Conservation (phyloP, 148 eudicot genomes). For the Talinum fruticosum region DNA sequence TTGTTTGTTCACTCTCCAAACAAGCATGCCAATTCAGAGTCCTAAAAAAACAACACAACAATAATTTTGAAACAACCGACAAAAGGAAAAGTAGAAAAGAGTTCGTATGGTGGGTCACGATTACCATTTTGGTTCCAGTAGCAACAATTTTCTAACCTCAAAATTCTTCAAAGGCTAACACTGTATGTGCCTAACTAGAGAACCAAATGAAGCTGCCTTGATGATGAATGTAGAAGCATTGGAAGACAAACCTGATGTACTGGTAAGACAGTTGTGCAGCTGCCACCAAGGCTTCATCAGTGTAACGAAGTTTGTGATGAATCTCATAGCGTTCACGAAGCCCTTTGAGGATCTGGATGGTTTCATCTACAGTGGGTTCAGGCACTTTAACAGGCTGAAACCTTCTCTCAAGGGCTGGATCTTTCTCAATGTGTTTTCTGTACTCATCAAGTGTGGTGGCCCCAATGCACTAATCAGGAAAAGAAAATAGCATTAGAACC, state of each 20-base stretch:
- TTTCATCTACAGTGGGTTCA: slow-evolving; percentile 91
- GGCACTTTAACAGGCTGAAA: slow-evolving; percentile 96
- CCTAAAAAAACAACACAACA: too few species aligned
- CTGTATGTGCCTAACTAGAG: too few species aligned
- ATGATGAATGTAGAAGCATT: neutral
- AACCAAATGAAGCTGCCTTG: too few species aligned
- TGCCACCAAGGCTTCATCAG: slow-evolving; percentile 75
- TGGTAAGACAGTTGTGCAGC: slow-evolving; percentile 82
- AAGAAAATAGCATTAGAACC: neutral
- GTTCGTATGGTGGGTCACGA: too few species aligned
- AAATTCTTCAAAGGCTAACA: too few species aligned
- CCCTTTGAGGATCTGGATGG: slow-evolving; percentile 80
- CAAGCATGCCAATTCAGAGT: too few species aligned
- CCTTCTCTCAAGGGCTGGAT: slow-evolving; percentile 90
- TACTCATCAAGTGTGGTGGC: slow-evolving; percentile 96
- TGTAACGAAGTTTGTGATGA: slow-evolving; percentile 85
- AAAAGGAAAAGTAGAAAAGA: too few species aligned
- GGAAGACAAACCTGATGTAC: slow-evolving; percentile 61
- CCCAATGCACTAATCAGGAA: slow-evolving; percentile 68
- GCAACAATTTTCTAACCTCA: too few species aligned
- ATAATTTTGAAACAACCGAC: too few species aligned
- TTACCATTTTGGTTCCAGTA: too few species aligned
- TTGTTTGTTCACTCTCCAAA: too few species aligned
- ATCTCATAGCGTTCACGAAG: slow-evolving; percentile 91
- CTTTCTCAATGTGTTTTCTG: slow-evolving; percentile 93